Conservation (phyloP, 2,329 filamentous ascomycete species). For the Hypocreales sp. region DNA sequence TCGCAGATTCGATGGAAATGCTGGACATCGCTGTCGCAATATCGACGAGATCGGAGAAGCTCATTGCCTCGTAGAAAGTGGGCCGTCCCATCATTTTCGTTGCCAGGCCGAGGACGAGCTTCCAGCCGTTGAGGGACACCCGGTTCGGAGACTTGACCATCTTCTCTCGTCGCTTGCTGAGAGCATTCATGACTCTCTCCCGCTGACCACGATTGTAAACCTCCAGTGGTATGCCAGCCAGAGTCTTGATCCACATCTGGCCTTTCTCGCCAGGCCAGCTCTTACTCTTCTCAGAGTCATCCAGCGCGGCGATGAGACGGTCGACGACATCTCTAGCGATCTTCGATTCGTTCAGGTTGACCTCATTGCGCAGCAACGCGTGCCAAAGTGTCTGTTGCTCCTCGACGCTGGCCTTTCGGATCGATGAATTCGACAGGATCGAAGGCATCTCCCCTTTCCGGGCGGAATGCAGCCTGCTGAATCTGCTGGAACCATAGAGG, state of each 20-base stretch:
- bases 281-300: conserved; percentile 13
- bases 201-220: conserved; percentile 25
- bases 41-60: conserved; percentile 19
- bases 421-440: conserved; percentile 10
- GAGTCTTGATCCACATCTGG: conserved; percentile 14
- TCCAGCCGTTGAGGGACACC: conserved; percentile 15
- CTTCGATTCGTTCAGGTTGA: conserved; percentile 19
- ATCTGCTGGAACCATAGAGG: conserved; percentile 15
- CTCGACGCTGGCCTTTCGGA: conserved; percentile 4
- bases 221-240: conserved; percentile 21
- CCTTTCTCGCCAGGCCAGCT: conserved; percentile 14
- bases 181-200: conserved; percentile 23
- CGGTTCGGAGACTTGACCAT: conserved; percentile 11
- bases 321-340: conserved; percentile 16
- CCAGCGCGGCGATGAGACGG: conserved; percentile 13
- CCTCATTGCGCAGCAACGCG: conserved; percentile 19
- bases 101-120: conserved; percentile 26
- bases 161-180: conserved; percentile 12
- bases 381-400: conserved; percentile 12
- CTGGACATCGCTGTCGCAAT: conserved; percentile 17
- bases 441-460: conserved; percentile 10
- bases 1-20: conserved; percentile 9
- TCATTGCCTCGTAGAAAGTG: conserved; percentile 33
- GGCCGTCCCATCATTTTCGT: conserved; percentile 33
- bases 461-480: conserved; percentile 12